Conservation (phyloP, 768 basidiomycete genomes). For the Pisolithus tinctorius region DNA sequence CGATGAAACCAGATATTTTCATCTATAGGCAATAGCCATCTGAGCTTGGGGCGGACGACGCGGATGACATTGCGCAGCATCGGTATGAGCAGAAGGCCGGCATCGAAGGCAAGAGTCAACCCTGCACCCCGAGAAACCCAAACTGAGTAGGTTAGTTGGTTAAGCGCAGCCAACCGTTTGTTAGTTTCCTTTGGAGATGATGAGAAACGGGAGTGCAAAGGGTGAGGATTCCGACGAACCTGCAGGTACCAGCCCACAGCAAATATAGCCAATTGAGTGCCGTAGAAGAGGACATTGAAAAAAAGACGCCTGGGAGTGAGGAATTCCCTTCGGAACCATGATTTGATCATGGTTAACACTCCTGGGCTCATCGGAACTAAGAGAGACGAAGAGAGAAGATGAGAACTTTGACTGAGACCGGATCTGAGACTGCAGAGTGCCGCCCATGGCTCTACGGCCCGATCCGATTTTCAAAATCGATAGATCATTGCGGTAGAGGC, state of each 20-base stretch:
- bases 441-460: too few relatives aligned
- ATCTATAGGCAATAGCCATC: slow-evolving; percentile 86
- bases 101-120: slow-evolving; percentile 82
- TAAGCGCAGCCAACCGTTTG: slow-evolving; percentile 61
- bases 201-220: not conserved
- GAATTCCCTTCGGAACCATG: slow-evolving; percentile 71
- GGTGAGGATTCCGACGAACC: slow-evolving; percentile 30
- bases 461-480: too few relatives aligned
- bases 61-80: slow-evolving; percentile 88
- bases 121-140: slow-evolving; percentile 92
- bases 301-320: slow-evolving; percentile 53
- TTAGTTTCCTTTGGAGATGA: slow-evolving; percentile 46
- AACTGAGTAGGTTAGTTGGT: slow-evolving; percentile 74
- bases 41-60: slow-evolving; percentile 68
- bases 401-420: not conserved
- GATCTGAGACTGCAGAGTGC: too few relatives aligned
- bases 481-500: too few relatives aligned
- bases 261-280: slow-evolving; percentile 67
- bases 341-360: slow-evolving; percentile 48
- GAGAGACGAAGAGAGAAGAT: not conserved
- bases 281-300: slow-evolving; percentile 79
- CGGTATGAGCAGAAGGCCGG: slow-evolving; percentile 79
- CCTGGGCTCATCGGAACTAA: not conserved
- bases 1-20: slow-evolving; percentile 96
- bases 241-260: slow-evolving; percentile 87